Base-by-base conservation (phyloP, 768 basidiomycete genomes). In the Arthromyces matolae region DNA sequence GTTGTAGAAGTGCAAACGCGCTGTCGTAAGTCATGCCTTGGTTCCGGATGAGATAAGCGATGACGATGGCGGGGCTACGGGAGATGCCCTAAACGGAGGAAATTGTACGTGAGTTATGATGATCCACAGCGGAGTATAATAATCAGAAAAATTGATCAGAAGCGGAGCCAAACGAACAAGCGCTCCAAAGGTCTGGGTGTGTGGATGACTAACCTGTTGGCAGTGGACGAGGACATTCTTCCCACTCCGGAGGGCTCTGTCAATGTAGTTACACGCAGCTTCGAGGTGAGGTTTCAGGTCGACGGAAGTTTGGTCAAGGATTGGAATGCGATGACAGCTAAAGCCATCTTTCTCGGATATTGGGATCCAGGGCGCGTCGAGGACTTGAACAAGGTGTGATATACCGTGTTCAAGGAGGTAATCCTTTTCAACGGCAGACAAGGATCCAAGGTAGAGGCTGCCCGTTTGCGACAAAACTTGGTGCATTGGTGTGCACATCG, bases 401-500 rank as follows among this genome's bases (percentile, higher is more conserved):
- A 84, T 77, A 34, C 62, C 66, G 52, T 79, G 64, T 3, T 61
- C 52, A 39, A 66, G 60, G 54, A 84, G 79, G 16, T 81, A 68
- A 7, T 79, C 68, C 45, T 66, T 65, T 65, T 84, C 82, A 42
- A 75, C 72, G 23, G 83, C 81, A 34, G 73, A 68, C 59, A 83
- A 68, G 47, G 81, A 81, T 34, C 81, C 87, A 43, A 89, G 72
- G 65, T 81, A 89, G 47, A 89, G 81, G 0, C 73, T 68, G 37
- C 87, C 86, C 3, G 63, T 58, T 20, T 54, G 43, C 0, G 72
- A 49, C 10, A 87, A 70, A 59, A 89, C 79, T 53, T 77, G 76
- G 66, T 89, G 86, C 87, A 89, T 88, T 0, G 87, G 87, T 0
- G 86, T 89, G 69, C 86, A 88, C 81, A 89, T 86, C 6, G 87